phyloP scores from a whole-genome alignment of 371 early-diverging fungal genomes.

The Mucor racemosus region DNA sequence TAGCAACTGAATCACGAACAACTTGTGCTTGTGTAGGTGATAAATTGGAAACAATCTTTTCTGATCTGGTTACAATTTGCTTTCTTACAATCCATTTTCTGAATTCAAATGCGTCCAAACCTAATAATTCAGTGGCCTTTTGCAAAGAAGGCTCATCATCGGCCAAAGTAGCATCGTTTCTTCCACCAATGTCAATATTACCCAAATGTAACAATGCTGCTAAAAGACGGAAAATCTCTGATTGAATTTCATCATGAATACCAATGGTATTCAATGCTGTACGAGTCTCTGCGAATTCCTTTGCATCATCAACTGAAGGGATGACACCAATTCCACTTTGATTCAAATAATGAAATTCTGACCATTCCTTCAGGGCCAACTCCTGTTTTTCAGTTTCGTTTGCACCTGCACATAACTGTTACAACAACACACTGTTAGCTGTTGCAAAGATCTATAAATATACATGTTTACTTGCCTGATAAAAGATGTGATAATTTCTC shows the following conservation, averaged over 20 bases:
- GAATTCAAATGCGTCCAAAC: conserved; percentile 75
- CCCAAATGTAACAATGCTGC: conserved; percentile 93
- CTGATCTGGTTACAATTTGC: conserved; percentile 86
- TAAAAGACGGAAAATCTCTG: conserved; percentile 86
- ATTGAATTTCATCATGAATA: conserved; percentile 75
- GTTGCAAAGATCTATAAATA: background rate
- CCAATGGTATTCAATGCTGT: conserved; percentile 86
- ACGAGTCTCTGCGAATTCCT: conserved; percentile 86
- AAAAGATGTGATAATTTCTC: conserved; percentile 99
- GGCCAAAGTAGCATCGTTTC: conserved; percentile 71
- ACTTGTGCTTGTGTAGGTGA: conserved; percentile 78
- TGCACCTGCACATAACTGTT: conserved; percentile 85
- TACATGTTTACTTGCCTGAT: conserved; percentile 63
- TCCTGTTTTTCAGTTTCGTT: conserved; percentile 78
- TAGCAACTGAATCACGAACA: conserved; percentile 92
- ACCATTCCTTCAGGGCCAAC: conserved; percentile 73
- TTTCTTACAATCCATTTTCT: conserved; percentile 90
- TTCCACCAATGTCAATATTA: conserved; percentile 83
- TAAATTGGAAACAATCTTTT: conserved; percentile 84
- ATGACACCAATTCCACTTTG: conserved; percentile 86
- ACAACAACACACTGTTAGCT: background rate
- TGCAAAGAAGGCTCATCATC: conserved; percentile 75
- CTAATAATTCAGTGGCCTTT: conserved; percentile 74
- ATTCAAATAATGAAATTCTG: conserved; percentile 83
- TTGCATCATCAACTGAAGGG: conserved; percentile 86